These are phyloP conservation scores for Phytophthora palmivora DNA, from an alignment of 352 stramenopile species.

Conservation along the genomic window DNA sequence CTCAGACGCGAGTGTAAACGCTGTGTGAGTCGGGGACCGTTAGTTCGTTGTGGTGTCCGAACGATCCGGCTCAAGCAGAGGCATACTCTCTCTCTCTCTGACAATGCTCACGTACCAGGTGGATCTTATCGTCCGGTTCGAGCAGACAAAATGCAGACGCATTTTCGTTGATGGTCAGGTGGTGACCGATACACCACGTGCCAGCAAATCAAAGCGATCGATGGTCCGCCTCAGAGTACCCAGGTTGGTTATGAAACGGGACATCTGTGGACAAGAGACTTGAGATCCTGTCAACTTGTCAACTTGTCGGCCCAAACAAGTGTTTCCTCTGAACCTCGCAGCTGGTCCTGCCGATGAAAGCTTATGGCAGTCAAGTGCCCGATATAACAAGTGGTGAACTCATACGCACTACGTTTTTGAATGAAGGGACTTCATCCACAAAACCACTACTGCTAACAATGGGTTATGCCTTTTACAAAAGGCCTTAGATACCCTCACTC, in stretches of 20 bases:
- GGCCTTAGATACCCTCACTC: no score
- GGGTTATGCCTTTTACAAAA: no score
- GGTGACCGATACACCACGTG: neutral
- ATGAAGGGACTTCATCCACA: no score
- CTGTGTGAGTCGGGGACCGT: constrained; percentile 7
- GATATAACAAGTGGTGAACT: no score
- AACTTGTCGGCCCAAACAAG: no score
- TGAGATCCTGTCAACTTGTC: constrained; percentile 1
- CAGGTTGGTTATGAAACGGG: neutral
- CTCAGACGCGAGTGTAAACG: no score
- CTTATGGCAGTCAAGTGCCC: neutral
- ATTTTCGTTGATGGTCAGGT: no score
- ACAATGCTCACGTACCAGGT: neutral
- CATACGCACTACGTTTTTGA: no score
- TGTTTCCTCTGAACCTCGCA: constrained; percentile 24
- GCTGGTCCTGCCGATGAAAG: constrained; percentile 7
- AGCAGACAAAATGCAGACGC: constrained; percentile 1
- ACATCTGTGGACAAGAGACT: neutral
- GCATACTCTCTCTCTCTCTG: neutral
- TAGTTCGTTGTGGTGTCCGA: constrained; percentile 22
- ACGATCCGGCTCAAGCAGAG: constrained; percentile 5
- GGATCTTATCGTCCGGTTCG: neutral
- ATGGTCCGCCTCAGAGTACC: neutral
- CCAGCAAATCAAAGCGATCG: constrained; percentile 2
- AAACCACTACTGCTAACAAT: no score